phyloP scores from a whole-genome alignment of 345 rosid species.

The Cochlearia excelsa region DNA sequence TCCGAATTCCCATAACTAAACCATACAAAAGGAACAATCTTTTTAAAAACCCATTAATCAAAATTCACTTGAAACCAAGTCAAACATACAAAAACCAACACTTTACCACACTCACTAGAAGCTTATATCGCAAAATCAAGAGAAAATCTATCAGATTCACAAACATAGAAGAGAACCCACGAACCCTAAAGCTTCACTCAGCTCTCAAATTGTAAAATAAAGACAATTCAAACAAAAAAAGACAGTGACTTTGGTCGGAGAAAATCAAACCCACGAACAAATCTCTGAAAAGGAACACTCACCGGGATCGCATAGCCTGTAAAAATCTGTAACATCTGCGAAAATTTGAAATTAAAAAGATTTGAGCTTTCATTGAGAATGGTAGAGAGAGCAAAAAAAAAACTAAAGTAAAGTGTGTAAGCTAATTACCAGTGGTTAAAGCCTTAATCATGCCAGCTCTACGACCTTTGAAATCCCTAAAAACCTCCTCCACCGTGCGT shows the following conservation, averaged over 20 bases:
- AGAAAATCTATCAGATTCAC: background rate
- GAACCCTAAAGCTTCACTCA: slow-evolving; percentile 30
- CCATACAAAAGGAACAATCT: too few relatives aligned
- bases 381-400: too few relatives aligned
- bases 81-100: background rate
- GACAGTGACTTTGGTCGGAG: background rate
- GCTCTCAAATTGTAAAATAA: background rate
- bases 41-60: too few relatives aligned
- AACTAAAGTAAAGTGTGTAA: too few relatives aligned
- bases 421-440: slow-evolving; percentile 51
- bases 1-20: too few relatives aligned
- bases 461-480: slow-evolving; percentile 9
- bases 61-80: too few relatives aligned
- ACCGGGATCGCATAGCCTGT: slow-evolving; percentile 79
- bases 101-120: too few relatives aligned
- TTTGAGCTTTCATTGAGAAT: too few relatives aligned
- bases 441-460: slow-evolving; percentile 71
- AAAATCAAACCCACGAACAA: background rate
- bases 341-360: background rate
- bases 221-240: background rate
- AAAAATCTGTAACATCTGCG: slow-evolving; percentile 70
- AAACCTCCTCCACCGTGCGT: slow-evolving; percentile 72
- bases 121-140: too few relatives aligned
- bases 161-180: background rate
- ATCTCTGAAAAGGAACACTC: slow-evolving; percentile 24